A percentile compares a stretch with the other conserved stretches of the same genome.
These are phyloP conservation scores for Vigna mungo DNA, from an alignment of 306 rosid genomes.

Conservation along the genomic window DNA sequence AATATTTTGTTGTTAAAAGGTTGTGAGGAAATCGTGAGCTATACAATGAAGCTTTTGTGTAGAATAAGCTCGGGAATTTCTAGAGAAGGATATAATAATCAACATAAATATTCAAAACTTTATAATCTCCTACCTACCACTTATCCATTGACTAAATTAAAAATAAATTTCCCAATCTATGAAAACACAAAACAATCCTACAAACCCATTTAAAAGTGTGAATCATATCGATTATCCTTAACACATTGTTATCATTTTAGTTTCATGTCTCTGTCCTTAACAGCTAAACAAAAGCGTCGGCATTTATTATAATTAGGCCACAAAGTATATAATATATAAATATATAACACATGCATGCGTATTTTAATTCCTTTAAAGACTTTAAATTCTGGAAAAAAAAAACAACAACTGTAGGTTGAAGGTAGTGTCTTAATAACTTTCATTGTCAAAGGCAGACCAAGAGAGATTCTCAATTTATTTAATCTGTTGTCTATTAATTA, in stretches of 20 bases:
- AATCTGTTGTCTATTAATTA: conserved; percentile 16
- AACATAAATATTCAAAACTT: conserved; percentile 33
- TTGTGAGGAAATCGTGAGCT: conserved; percentile 21
- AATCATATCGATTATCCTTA: conserved; percentile 21
- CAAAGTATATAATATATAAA: background rate
- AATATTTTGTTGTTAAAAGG: background rate
- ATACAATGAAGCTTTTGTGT: conserved; percentile 36
- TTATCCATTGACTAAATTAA: conserved; percentile 24
- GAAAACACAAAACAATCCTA: background rate
- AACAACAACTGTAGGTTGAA: conserved; percentile 48
- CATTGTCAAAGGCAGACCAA: conserved; percentile 34
- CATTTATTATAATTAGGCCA: conserved; percentile 24
- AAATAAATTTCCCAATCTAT: background rate
- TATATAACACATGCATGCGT: background rate
- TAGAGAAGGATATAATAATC: conserved; percentile 6
- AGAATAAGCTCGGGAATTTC: conserved; percentile 14
- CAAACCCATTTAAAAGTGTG: conserved; percentile 16
- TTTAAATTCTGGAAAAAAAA: conserved; percentile 13
- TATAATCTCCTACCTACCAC: conserved; percentile 46
- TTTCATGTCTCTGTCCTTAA: conserved; percentile 45
- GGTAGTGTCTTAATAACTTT: conserved; percentile 32
- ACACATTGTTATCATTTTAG: conserved; percentile 34
- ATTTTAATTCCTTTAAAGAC: conserved; percentile 16
- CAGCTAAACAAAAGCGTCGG: conserved; percentile 49
- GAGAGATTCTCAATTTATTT: conserved; percentile 43